Evolutionary conservation across 768 basidiomycete species (phyloP), one percentile per base, ranked within the genome.

Genomic region (Lactarius trivialis): DNA sequence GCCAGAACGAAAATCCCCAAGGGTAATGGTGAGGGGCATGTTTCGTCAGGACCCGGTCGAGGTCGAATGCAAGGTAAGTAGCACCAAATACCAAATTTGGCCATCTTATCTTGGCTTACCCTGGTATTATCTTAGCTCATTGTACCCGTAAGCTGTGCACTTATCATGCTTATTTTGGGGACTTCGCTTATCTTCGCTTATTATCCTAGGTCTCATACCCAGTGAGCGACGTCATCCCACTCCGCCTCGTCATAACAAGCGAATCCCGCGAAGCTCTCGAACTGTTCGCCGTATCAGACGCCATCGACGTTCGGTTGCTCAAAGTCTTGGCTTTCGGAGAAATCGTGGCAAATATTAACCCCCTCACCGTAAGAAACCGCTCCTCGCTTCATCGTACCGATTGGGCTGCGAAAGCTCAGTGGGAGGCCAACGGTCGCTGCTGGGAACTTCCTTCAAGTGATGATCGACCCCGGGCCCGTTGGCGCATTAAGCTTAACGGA

Each of bases 321-420:
- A 65, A 58, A 39, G 53, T 43, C 17, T 26, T 67, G 12, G 60
- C 33, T 8, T 67, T 67, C 39, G 65, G 65, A 49, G 21, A 65
- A 8, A 11, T 53, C 19, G 60, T 33, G 17, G 15, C 43, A n/a
- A 15, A 32, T 17, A 17, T 58, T 12, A n/a, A 33, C 30, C 60
- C 52, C n/a, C n/a, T n/a, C n/a, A n/a, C n/a, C 5, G 36, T 65
- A 19, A 30, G 2, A 37, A 26, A 58, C 32, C 51, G 36, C n/a
- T n/a, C n/a, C n/a, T n/a, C n/a, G n/a, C 55, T 51, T 49, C 24
- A 61, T 43, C 37, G 53, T 28, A 33, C n/a, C 9, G 39, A 61
- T 5, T 58, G 48, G 41, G 63, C 7, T 5, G 65, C 58, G 37
- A 45, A 2, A 2, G 65, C 65, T 32, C 49, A 50, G 2, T 67